Conservation (phyloP, 73 alveolate species). For the Stentor coeruleus region DNA sequence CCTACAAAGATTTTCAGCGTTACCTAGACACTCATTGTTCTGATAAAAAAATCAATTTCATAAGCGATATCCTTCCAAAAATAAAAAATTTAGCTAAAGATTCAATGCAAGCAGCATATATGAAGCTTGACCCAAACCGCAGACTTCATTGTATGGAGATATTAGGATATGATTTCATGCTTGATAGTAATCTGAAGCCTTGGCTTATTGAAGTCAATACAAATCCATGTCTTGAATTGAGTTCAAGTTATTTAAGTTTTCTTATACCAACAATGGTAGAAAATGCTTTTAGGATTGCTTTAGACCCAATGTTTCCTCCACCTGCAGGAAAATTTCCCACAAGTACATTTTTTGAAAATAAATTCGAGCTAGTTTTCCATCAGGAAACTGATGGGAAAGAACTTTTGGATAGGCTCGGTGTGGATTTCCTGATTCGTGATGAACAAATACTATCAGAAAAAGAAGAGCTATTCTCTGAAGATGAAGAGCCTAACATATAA, state of each 20-base stretch:
- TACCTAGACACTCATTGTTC: slow-evolving; percentile 45
- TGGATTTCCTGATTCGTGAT: no score
- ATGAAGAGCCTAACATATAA: no score
- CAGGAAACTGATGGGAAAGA: neutral
- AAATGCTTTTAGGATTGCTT: slow-evolving; percentile 61
- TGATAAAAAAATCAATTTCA: slow-evolving; percentile 34
- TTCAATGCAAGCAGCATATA: slow-evolving; percentile 51
- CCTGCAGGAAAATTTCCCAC: neutral
- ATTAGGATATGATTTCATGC: slow-evolving; percentile 95
- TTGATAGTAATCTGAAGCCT: slow-evolving; percentile 75
- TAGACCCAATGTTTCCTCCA: slow-evolving; percentile 1
- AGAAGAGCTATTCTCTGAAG: no score
- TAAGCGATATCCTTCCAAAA: slow-evolving; percentile 55
- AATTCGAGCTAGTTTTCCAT: slow-evolving; percentile 27
- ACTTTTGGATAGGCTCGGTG: neutral
- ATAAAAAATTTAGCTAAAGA: slow-evolving; percentile 50
- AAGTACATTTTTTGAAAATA: slow-evolving; percentile 3
- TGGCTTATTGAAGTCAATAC: slow-evolving; percentile 96
- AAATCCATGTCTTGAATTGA: slow-evolving; percentile 96
- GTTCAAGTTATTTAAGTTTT: slow-evolving; percentile 57
- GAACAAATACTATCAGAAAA: no score
- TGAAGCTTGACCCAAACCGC: slow-evolving; percentile 59
- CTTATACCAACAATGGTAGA: slow-evolving; percentile 84
- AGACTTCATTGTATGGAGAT: slow-evolving; percentile 84
- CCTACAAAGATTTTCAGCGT: slow-evolving; percentile 63